Conservation (phyloP, 305 asterid species). For the Plantago coronopus region DNA sequence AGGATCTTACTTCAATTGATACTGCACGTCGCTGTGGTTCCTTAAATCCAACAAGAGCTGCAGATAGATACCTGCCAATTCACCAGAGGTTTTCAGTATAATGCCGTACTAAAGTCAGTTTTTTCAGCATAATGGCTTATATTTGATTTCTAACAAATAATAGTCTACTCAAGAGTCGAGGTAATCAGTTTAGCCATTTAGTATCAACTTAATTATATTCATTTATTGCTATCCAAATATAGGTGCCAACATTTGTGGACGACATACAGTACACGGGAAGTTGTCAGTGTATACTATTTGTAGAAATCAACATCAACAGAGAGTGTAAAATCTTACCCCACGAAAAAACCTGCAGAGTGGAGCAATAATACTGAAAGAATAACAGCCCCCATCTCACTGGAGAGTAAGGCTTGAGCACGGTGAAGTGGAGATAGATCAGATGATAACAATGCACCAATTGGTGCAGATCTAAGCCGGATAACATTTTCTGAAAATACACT, state of each 20-base stretch:
- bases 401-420: slow-evolving; percentile 39
- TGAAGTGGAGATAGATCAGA: slow-evolving; percentile 44
- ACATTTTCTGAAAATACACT: slow-evolving; percentile 87
- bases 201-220: neutral
- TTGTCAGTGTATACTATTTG: neutral
- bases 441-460: slow-evolving; percentile 39
- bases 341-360: slow-evolving; percentile 79
- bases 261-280: neutral
- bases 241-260: neutral
- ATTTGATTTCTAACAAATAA: neutral
- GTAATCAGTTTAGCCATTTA: neutral
- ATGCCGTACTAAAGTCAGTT: too few species aligned
- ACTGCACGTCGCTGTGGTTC: slow-evolving; percentile 88
- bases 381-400: slow-evolving; percentile 58
- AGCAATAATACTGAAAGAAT: slow-evolving; percentile 62
- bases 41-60: slow-evolving; percentile 66
- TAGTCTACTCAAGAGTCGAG: too few species aligned
- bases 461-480: slow-evolving; percentile 51
- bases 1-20: slow-evolving; percentile 64
- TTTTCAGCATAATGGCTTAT: too few species aligned
- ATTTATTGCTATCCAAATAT: neutral
- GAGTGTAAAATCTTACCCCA: slow-evolving; percentile 56
- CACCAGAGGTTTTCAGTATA: neutral
- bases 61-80: slow-evolving; percentile 58
- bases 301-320: neutral